Percentiles rank a stretch among this genome's conserved stretches.
Evolutionary conservation across 1,139 yeast genomes (phyloP).

Genomic region (Schwanniomyces etchellsii): DNA sequence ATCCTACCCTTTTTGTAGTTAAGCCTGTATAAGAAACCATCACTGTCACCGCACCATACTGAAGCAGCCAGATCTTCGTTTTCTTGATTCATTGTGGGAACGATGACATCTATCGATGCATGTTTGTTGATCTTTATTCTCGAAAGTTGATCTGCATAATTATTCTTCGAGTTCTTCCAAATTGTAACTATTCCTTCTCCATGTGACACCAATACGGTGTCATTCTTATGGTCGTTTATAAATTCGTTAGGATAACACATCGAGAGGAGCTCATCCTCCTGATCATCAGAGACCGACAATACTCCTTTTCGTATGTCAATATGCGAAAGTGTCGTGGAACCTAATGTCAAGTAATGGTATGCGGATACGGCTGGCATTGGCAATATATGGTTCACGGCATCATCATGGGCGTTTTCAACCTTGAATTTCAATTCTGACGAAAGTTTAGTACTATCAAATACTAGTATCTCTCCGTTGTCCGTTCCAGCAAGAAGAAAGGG

Average conservation of each 20-base stretch:
- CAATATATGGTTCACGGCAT: slow-evolving; percentile 69
- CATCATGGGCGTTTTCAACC: slow-evolving; percentile 59
- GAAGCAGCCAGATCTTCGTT: slow-evolving; percentile 43
- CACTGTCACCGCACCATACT: slow-evolving; percentile 82
- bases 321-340: slow-evolving; percentile 76
- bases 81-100: slow-evolving; percentile 72
- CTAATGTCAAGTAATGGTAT: slow-evolving; percentile 78
- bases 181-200: slow-evolving; percentile 88
- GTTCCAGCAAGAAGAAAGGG: slow-evolving; percentile 71
- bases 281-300: slow-evolving; percentile 70
- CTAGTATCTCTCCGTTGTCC: slow-evolving; percentile 63
- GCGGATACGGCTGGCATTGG: slow-evolving; percentile 63
- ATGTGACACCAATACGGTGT: slow-evolving; percentile 68
- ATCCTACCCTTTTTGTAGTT: slow-evolving; percentile 62
- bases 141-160: slow-evolving; percentile 73
- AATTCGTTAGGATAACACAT: slow-evolving; percentile 58
- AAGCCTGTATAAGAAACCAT: slow-evolving; percentile 69
- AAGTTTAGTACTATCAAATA: slow-evolving; percentile 52
- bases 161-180: slow-evolving; percentile 75
- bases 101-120: slow-evolving; percentile 73
- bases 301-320: slow-evolving; percentile 75
- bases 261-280: slow-evolving; percentile 83
- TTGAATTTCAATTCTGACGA: slow-evolving; percentile 35
- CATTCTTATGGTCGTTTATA: slow-evolving; percentile 47
- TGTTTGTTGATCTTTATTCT: slow-evolving; percentile 65